Percentiles rank a stretch among this genome's conserved stretches.
phyloP scores from a whole-genome alignment of 768 basidiomycete genomes.

The Multifurca ochricompacta region DNA sequence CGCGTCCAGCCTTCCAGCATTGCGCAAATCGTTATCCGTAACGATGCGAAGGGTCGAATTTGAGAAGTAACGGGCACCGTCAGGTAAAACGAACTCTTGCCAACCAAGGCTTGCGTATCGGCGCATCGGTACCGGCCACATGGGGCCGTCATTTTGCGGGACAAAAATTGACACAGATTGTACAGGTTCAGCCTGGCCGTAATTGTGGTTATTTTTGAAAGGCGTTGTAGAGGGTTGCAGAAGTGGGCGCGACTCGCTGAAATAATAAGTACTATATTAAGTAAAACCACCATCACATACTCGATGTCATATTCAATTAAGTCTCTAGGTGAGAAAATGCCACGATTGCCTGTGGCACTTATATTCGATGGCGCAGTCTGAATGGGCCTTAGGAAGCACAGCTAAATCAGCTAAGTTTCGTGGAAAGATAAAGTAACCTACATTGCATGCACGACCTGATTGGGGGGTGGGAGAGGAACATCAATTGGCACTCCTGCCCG shows the following conservation, averaged over 20 bases:
- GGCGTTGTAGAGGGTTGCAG: slow-evolving; percentile 32
- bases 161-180: slow-evolving; percentile 17
- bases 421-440: neutral
- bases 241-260: slow-evolving; percentile 49
- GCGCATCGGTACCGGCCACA: slow-evolving; percentile 23
- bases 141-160: slow-evolving; percentile 20
- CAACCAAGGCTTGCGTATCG: slow-evolving; percentile 50
- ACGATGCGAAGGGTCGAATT: slow-evolving; percentile 53
- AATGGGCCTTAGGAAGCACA: slow-evolving; percentile 14
- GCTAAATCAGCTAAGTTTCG: neutral
- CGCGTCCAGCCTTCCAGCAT: slow-evolving; percentile 39
- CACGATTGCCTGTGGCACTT: neutral
- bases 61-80: slow-evolving; percentile 61
- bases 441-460: slow-evolving; percentile 10
- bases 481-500: slow-evolving; percentile 9
- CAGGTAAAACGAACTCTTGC: slow-evolving; percentile 70
- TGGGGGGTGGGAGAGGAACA: slow-evolving; percentile 11
- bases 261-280: neutral
- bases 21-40: slow-evolving; percentile 65
- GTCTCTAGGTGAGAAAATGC: slow-evolving; percentile 9
- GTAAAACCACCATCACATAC: slow-evolving; percentile 23
- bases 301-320: slow-evolving; percentile 20
- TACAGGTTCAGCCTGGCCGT: slow-evolving; percentile 16
- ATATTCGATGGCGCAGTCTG: slow-evolving; percentile 11
- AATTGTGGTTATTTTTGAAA: slow-evolving; percentile 19